Base-by-base conservation (phyloP, 2,329 filamentous ascomycete species). In the Fusarium torulosum region DNA sequence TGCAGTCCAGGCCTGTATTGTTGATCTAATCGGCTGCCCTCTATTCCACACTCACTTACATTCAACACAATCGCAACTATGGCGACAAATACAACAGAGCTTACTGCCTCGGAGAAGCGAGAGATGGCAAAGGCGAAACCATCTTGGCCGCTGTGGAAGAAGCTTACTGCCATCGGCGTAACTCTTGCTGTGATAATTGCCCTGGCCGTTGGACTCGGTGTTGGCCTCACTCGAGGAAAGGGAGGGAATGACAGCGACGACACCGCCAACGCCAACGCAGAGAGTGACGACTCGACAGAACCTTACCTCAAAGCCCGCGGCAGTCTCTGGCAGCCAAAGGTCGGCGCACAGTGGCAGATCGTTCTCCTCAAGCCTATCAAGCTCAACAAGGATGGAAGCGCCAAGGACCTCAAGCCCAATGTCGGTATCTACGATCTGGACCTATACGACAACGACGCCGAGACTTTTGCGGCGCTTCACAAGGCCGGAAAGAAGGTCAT, bases 401-500 rank as follows among this genome's bases (percentile, higher is more conserved):
- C 76, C 37, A 45, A 59, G 20, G 38, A 50, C 40, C 58, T 74
- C 19, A 64, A 70, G 20, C 81, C 83, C 10, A 79, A 89, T 63
- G 85, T 87, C 1, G 78, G 81, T 6, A 79, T 90, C 41, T 80
- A 74, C 58, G 78, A 80, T 62, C 53, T 88, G 1, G 80, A 84
- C 14, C 77, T 90, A 43, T 90, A 85, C 75, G 88, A 90, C 74
- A 88, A 80, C 69, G 52, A 72, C 25, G 64, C 57, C 3, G 51
- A 66, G 15, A 76, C 75, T 3, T 74, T 91, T 59, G 82, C 87
- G 61, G 79, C 88, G 14, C 88, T 90, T 75, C 80, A 84, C 57
- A 86, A 85, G 50, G 75, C 79, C 7, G 85, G 83, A 10, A 86
- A 86, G 72, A 88, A 85, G 63, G 86, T 92, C 53, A 89, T 93